phyloP scores from a whole-genome alignment of 768 basidiomycete species.

The Pisolithus microcarpus region DNA sequence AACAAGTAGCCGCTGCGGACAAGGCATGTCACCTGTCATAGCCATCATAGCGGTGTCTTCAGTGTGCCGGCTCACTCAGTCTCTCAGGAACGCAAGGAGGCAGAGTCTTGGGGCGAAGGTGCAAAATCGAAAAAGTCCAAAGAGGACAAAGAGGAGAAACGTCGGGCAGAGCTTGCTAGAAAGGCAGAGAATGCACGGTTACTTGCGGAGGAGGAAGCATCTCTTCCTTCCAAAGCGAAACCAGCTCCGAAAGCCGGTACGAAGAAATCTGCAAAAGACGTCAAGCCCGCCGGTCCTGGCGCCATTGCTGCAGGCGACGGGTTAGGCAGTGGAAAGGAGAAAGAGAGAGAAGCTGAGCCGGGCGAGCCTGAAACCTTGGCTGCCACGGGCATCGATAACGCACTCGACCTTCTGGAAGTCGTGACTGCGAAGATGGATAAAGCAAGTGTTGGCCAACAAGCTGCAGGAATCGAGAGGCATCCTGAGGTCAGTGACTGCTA shows the following conservation, averaged over 20 bases:
- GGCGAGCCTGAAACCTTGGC: slow-evolving; percentile 58
- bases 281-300: slow-evolving; percentile 71
- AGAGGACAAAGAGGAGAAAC: slow-evolving; percentile 75
- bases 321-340: slow-evolving; percentile 18
- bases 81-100: slow-evolving; percentile 66
- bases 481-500: slow-evolving; percentile 64
- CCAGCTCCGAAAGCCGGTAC: slow-evolving; percentile 54
- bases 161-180: slow-evolving; percentile 70
- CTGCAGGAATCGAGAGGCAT: slow-evolving; percentile 81
- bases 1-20: slow-evolving; percentile 49
- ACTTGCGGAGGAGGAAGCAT: slow-evolving; percentile 82
- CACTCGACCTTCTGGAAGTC: slow-evolving; percentile 79
- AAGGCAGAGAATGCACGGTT: slow-evolving; percentile 83
- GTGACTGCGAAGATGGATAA: slow-evolving; percentile 93
- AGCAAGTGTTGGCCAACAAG: slow-evolving; percentile 80
- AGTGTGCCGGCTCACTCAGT: background rate
- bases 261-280: slow-evolving; percentile 49
- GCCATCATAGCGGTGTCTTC: background rate
- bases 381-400: slow-evolving; percentile 88
- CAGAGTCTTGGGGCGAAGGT: slow-evolving; percentile 59
- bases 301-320: slow-evolving; percentile 73
- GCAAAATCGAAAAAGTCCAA: slow-evolving; percentile 60
- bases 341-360: slow-evolving; percentile 14
- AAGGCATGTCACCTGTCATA: slow-evolving; percentile 36
- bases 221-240: slow-evolving; percentile 51